Percentiles rank a stretch among this genome's conserved stretches.
Evolutionary conservation across 2,329 filamentous ascomycete species (phyloP).

Genomic region (Botrytis porri): DNA sequence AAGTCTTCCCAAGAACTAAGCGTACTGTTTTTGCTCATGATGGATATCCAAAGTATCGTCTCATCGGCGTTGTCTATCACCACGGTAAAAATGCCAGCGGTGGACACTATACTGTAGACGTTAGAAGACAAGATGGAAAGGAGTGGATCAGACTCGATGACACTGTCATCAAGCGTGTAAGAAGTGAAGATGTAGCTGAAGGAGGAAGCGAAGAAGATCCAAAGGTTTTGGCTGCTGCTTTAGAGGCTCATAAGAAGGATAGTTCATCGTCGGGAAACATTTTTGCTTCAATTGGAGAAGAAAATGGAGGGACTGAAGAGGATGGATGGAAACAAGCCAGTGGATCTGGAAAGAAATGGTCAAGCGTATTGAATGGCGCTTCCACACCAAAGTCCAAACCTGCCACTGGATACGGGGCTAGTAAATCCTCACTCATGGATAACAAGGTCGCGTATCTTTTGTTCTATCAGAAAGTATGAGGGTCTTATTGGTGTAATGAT

Average conservation of each 20-base stretch:
- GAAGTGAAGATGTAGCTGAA: conserved; percentile 84
- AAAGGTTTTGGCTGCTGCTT: conserved; percentile 60
- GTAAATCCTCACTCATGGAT: conserved; percentile 65
- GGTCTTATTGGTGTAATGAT: background rate
- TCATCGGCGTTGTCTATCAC: conserved; percentile 92
- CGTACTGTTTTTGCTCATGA: conserved; percentile 63
- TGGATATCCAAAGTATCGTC: conserved; percentile 74
- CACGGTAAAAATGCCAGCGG: conserved; percentile 95
- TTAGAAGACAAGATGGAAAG: conserved; percentile 86
- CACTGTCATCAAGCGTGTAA: conserved; percentile 80
- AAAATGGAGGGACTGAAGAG: conserved; percentile 67
- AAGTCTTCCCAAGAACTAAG: conserved; percentile 77
- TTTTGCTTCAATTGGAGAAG: conserved; percentile 62
- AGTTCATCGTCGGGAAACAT: conserved; percentile 59
- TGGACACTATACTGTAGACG: conserved; percentile 97
- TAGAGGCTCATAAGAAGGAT: conserved; percentile 66
- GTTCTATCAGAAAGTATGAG: conserved; percentile 69
- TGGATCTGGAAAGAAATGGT: conserved; percentile 70
- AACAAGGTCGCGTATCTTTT: conserved; percentile 97
- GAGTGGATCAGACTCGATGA: conserved; percentile 98
- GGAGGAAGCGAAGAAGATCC: conserved; percentile 78
- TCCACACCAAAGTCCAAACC: conserved; percentile 58
- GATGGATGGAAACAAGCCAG: conserved; percentile 86
- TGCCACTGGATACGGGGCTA: conserved; percentile 32
- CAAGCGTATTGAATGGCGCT: conserved; percentile 63